Base-by-base conservation (phyloP, 2,329 filamentous ascomycete species). In the Triangularia setosa region DNA sequence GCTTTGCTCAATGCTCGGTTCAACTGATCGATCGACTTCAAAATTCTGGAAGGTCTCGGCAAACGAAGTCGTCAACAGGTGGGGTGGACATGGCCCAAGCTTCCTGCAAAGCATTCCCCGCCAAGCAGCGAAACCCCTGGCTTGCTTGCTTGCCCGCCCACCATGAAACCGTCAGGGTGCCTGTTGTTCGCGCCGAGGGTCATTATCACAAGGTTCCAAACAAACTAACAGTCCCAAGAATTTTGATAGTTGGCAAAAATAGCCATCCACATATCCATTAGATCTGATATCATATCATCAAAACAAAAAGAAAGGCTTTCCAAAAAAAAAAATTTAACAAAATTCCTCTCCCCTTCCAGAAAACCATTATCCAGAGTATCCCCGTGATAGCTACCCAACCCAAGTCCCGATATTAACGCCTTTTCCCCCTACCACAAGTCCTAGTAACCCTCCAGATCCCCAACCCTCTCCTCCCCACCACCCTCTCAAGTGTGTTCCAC, bases 401-500 rank as follows among this genome's bases (percentile, higher is more conserved):
- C 30, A 28, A 33, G 11, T 12, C 30, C 30, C 30, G 3, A 11
- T 33, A 33, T 11, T 33, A 48, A 48, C 40, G 40, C 35, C 35
- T n/a, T 11, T 12, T 33, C 30, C 30, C 30, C 40, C 40, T 48
- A 40, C 65, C 67, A 70, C 85, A 88, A 73, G 83, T 87, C 77
- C 86, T 88, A 23, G 86, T 89, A 7, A 90, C 83, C 64, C 86
- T 83, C 87, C 87, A 90, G 40, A 82, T 84, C 33, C 81, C 83
- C 16, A 90, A 75, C 5, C 87, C 87, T 58, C 87, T 79, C 68
- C 86, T 80, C 40, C 87, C 87, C 69, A 92, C 77, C 3, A 93
- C 89, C 69, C 90, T 80, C 35, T 81, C 78, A 55, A 94, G 75
- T 7, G 91, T 93, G 66, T 84, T 80, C 88, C 86, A 89, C 59